These are phyloP conservation scores for Fusarium sp. DNA, from an alignment of 2,329 filamentous ascomycete species.

Conservation along the genomic window DNA sequence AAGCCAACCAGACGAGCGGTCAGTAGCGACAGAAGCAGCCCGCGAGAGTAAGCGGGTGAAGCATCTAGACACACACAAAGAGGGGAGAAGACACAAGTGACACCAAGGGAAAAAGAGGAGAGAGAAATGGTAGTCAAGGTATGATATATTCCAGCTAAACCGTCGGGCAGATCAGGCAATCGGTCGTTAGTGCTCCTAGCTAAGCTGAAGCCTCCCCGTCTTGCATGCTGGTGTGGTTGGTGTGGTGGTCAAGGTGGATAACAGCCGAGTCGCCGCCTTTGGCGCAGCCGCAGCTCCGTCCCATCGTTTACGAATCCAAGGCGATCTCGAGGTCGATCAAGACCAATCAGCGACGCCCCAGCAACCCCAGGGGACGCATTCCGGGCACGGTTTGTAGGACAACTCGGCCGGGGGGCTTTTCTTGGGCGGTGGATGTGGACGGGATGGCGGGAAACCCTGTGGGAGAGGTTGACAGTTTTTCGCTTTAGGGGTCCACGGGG, in stretches of 20 bases:
- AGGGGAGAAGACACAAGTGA: slow-evolving; percentile 2
- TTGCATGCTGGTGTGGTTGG: slow-evolving; percentile 31
- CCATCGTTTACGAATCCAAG: slow-evolving; percentile 3
- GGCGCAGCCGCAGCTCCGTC: slow-evolving; percentile 22
- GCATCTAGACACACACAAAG: not conserved
- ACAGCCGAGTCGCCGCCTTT: slow-evolving; percentile 17
- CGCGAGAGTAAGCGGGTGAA: slow-evolving; percentile 18
- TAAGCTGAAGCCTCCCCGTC: slow-evolving; percentile 26
- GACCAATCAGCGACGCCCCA: slow-evolving; percentile 24
- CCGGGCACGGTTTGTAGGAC: slow-evolving; percentile 3
- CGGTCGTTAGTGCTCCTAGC: slow-evolving; percentile 8
- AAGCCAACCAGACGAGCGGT: slow-evolving; percentile 29
- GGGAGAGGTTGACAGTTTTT: slow-evolving; percentile 4
- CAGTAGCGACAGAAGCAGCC: slow-evolving; percentile 19
- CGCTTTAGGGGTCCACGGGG: slow-evolving; percentile 29
- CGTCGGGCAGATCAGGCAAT: slow-evolving; percentile 12
- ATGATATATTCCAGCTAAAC: slow-evolving; percentile 16
- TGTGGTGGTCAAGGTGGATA: slow-evolving; percentile 34
- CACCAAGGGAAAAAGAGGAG: not conserved
- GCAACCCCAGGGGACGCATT: slow-evolving; percentile 7
- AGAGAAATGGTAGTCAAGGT: slow-evolving; percentile 13
- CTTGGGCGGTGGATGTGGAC: not conserved
- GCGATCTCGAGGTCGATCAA: slow-evolving; percentile 6
- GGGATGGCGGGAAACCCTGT: not conserved
- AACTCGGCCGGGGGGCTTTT: slow-evolving; percentile 15